A percentile compares a stretch with the other conserved stretches of the same genome.
Conservation (phyloP, 495 filamentous ascomycete genomes). For the Xylaria nigripes region DNA sequence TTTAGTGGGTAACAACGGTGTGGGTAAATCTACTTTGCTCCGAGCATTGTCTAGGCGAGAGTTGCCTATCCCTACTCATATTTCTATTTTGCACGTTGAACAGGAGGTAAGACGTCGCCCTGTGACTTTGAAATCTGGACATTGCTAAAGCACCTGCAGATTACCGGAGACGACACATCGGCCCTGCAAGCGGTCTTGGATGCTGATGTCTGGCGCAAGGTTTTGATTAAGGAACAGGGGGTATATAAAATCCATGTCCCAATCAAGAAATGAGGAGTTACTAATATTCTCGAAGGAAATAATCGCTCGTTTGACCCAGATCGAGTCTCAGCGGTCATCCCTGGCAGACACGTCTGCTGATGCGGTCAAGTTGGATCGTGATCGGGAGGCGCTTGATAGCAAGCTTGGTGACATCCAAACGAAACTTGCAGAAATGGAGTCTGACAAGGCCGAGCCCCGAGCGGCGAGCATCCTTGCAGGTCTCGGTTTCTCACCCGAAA, state of each 20-base stretch:
- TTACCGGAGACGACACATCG: slow-evolving; percentile 91
- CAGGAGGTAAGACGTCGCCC: slow-evolving; percentile 67
- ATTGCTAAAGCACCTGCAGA: slow-evolving; percentile 42
- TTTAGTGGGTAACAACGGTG: slow-evolving; percentile 98
- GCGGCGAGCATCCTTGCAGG: slow-evolving; percentile 94
- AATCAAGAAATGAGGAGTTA: not conserved
- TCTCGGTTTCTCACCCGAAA: slow-evolving; percentile 90
- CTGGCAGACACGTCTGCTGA: slow-evolving; percentile 83
- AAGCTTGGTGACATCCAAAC: slow-evolving; percentile 82
- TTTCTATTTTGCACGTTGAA: slow-evolving; percentile 97
- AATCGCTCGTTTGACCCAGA: slow-evolving; percentile 59
- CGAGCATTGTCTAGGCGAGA: slow-evolving; percentile 89
- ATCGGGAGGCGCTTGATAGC: slow-evolving; percentile 81
- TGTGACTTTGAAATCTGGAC: not conserved
- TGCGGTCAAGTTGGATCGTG: slow-evolving; percentile 72
- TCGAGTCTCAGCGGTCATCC: slow-evolving; percentile 70
- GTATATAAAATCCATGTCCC: slow-evolving; percentile 36
- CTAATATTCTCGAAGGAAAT: slow-evolving; percentile 59
- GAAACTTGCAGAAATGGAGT: slow-evolving; percentile 98
- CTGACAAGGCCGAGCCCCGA: slow-evolving; percentile 92
- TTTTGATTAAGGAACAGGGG: slow-evolving; percentile 81
- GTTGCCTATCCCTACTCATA: slow-evolving; percentile 87
- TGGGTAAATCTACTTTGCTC: slow-evolving; percentile 94
- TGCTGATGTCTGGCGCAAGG: slow-evolving; percentile 98
- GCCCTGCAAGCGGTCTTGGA: slow-evolving; percentile 94